Base-by-base conservation (phyloP, 2,329 filamentous ascomycete genomes). In the Myriosclerotinia scirpicola region DNA sequence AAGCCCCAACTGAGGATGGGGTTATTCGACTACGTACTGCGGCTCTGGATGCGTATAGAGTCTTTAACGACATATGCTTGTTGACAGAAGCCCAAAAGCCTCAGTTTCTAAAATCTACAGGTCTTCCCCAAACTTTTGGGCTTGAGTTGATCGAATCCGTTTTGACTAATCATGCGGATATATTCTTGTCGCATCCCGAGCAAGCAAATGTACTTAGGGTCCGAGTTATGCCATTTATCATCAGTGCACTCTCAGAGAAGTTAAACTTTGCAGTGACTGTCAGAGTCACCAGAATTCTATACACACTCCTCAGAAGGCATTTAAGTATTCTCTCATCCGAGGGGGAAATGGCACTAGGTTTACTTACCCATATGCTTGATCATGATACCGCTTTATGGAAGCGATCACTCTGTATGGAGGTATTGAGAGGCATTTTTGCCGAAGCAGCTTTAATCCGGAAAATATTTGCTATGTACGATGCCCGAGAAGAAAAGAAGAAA, bases 61-160 rank as follows among this genome's bases (percentile, higher is more conserved):
- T 97, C 38, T 91, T 99, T 76, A 90, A 93, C 73, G 95, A 99
- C 75, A 84, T 99, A 9, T 97, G 93, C 72, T 84, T 96, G 58
- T 82, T 97, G 72, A 91, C 93, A 0, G 92, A 97, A 76, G 91
- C 91, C 44, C 90, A 95, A 73, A 88, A 89, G 52, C 88, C 93
- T 5, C 87, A 92, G 70, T 97, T 93, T 74, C 83, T 99, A 50
- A 87, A 88, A 42, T 91, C 95, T 73, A 88, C 90, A 15, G 86
- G 87, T 4, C 83, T 98, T 12, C 88, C 92, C 0, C 88, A 92
- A 72, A 90, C 91, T 0, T 95, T 96, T 72, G 91, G 93, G 7
- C 80, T 99, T 1, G 95, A 99, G 76, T 83, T 98, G 65, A 92
- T 99, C 72, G 93, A 97, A 78, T 94, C 92, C 0, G 88, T 97